Evolutionary conservation across 306 rosid genomes (phyloP).

Genomic region (Castanea sativa): DNA sequence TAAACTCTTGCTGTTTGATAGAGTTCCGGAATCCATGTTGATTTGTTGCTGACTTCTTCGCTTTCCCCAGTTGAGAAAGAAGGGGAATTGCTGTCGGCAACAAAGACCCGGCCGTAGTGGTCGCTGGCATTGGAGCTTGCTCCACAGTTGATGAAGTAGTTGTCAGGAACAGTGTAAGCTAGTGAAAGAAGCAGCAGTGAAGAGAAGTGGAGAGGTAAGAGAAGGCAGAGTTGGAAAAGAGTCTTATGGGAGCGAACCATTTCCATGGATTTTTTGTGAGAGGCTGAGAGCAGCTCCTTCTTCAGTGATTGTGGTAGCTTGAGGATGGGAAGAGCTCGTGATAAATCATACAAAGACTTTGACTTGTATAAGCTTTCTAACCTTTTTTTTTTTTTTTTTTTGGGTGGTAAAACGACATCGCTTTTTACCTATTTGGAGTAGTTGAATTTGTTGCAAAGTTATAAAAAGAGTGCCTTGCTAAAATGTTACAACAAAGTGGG

Average conservation of each 20-base stretch:
- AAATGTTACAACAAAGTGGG: no score
- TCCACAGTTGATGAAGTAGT: slow-evolving; percentile 49
- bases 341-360: no score
- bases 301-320: no score
- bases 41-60: not conserved
- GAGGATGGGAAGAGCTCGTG: no score
- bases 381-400: no score
- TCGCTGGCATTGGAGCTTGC: not conserved
- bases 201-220: slow-evolving; percentile 1
- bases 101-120: not conserved
- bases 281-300: no score
- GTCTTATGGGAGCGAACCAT: not conserved
- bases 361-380: no score
- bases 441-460: no score
- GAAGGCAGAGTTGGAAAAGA: not conserved
- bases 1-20: slow-evolving; percentile 37
- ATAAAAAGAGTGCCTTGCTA: no score
- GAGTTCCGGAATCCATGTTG: not conserved
- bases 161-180: not conserved
- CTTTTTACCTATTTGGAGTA: no score
- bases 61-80: not conserved
- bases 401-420: no score
- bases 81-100: slow-evolving; percentile 1
- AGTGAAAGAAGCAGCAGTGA: slow-evolving; percentile 34
- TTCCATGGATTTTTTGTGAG: not conserved